Evolutionary conservation across 306 rosid species (phyloP).

Genomic region (Vicia sativa): DNA sequence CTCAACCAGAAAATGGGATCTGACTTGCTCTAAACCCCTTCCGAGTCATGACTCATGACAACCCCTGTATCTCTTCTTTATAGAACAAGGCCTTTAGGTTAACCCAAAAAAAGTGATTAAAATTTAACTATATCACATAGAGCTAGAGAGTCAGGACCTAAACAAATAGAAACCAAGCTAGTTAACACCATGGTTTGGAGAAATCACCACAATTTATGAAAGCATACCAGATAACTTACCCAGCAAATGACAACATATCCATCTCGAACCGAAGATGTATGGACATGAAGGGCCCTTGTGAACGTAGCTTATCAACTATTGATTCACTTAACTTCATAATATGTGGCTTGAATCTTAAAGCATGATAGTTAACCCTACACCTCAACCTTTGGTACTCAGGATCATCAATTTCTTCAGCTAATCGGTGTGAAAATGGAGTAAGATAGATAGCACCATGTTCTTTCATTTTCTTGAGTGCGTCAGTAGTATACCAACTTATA

Average conservation of each 20-base stretch:
- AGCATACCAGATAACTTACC: conserved; percentile 57
- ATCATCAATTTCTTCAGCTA: conserved; percentile 91
- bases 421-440: conserved; percentile 97
- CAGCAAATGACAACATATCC: conserved; percentile 99
- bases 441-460: conserved; percentile 92
- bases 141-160: conserved; percentile 12
- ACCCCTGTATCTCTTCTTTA: no score
- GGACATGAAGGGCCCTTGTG: conserved; percentile 92
- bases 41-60: no score
- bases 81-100: no score
- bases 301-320: conserved; percentile 88
- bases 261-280: conserved; percentile 98
- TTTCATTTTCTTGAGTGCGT: conserved; percentile 85
- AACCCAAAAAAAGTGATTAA: no score
- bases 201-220: not conserved
- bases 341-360: conserved; percentile 88
- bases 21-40: no score
- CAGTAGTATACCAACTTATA: conserved; percentile 81
- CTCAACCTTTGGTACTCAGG: conserved; percentile 95
- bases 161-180: not conserved
- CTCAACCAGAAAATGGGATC: no score
- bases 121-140: conserved; percentile 10
- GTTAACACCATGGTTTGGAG: not conserved
- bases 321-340: conserved; percentile 88
- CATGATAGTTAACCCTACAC: conserved; percentile 97